Base-by-base conservation (phyloP, 176 grass and related monocot species). In the Areca catechu region DNA sequence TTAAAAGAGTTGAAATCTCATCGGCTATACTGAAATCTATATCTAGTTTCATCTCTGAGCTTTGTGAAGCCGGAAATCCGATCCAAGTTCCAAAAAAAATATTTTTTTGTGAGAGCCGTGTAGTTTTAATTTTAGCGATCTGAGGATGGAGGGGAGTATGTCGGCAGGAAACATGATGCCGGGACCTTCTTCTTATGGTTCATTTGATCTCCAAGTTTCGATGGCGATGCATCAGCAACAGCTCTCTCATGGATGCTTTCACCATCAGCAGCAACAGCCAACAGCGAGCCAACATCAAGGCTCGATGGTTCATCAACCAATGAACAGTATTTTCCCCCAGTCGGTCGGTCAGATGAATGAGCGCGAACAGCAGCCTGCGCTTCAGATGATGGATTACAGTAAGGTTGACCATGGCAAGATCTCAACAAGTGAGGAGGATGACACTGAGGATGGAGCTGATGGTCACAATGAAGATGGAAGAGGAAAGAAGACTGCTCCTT, bases 111-210 rank as follows among this genome's bases (percentile, higher is more conserved):
- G 34, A 43, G 34, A 43, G 34, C 34, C 34, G 34, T 43, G 9
- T 12, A 43, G 9, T 10, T 43, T 43, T 43, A 43, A 29, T 29
- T 29, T 29, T 29, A 29, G 1, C 27, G 5, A 29, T 29, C 27
- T 29, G 34, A 2, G 34, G 9, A 83, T 83, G 80, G 80, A 77
- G 53, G 65, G 74, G 63, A 73, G 74, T 74, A 48, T 77, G 59
- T 61, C 67, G 43, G 69, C 74, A 22, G 62, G 74, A 73, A 57
- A 48, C 5, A 48, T 83, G 28, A 49, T 77, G 16, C 63, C 69
- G 1, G 74, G 58, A 16, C 64, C 29, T 7, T 49, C 69, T 14
- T 43, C 9, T 21, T 48, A 63, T 49, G 37, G 60, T 49, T 10
- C 4, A 17, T 68, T 77, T 53, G 58, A 73, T 53, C 23, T 73